Evolutionary conservation across 1,284 basidiomycete species (phyloP).

Genomic region (Paramarasmius palmivorus): DNA sequence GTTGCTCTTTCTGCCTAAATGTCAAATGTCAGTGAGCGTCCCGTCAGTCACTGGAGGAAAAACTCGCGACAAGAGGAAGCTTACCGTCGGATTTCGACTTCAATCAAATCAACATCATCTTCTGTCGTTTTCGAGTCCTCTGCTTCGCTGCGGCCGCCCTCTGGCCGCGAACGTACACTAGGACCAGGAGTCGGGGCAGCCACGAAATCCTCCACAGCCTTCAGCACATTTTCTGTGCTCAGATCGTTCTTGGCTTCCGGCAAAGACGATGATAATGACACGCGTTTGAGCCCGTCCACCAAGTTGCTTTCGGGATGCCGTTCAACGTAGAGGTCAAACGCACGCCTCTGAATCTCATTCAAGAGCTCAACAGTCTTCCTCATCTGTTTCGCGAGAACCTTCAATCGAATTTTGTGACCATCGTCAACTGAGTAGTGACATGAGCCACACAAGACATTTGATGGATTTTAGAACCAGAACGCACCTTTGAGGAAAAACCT

Average conservation of each 20-base stretch:
- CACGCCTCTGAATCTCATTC: slow-evolving; percentile 23
- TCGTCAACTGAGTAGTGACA: slow-evolving; percentile 22
- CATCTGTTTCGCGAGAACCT: slow-evolving; percentile 29
- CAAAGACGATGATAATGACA: too few relatives aligned
- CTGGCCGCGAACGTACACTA: too few relatives aligned
- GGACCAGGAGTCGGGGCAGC: too few relatives aligned
- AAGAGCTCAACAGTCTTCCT: slow-evolving; percentile 20
- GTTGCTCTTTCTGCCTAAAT: slow-evolving; percentile 12
- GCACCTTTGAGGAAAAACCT: slow-evolving; percentile 29
- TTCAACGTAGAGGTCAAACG: slow-evolving; percentile 20
- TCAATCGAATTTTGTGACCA: slow-evolving; percentile 29
- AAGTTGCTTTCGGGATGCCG: slow-evolving; percentile 16
- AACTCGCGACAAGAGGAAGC: neutral
- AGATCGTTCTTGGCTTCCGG: too few relatives aligned
- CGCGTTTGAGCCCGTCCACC: slow-evolving; percentile 13
- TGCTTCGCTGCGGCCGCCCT: too few relatives aligned
- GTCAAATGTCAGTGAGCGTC: neutral
- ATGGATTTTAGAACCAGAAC: neutral
- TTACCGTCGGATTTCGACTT: slow-evolving; percentile 21
- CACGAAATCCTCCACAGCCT: neutral
- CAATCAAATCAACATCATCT: slow-evolving; percentile 28
- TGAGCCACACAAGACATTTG: neutral
- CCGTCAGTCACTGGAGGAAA: too few relatives aligned
- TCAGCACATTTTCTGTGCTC: neutral
- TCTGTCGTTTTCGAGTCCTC: slow-evolving; percentile 10